Conservation (phyloP, 2,329 filamentous ascomycete species). For the Geoglossum cookeanum region DNA sequence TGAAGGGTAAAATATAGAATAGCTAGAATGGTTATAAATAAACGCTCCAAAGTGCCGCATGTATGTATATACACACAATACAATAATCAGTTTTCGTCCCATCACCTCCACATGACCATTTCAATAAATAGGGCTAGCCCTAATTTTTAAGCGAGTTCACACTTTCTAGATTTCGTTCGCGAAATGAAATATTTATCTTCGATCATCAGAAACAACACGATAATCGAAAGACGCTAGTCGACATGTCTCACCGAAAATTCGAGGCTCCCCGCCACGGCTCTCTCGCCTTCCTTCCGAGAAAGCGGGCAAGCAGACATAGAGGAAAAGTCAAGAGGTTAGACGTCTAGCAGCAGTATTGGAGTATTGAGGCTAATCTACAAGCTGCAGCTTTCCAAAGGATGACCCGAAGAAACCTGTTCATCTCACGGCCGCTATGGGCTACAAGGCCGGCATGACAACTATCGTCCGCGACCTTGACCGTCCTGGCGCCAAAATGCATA, state of each 20-base stretch:
- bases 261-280: conserved; percentile 27
- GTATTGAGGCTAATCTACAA: conserved; percentile 15
- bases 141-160: background rate
- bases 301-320: conserved; percentile 84
- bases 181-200: background rate
- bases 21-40: no score
- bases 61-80: no score
- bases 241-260: conserved; percentile 7
- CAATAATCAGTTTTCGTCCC: no score
- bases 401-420: conserved; percentile 99
- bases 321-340: conserved; percentile 97
- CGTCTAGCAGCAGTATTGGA: background rate
- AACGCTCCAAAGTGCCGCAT: no score
- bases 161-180: background rate
- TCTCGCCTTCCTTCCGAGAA: conserved; percentile 70
- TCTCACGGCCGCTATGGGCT: conserved; percentile 94
- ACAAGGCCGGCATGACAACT: conserved; percentile 99
- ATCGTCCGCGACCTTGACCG: conserved; percentile 98
- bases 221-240: background rate
- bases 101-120: no score
- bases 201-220: background rate
- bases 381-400: conserved; percentile 89
- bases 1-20: no score
- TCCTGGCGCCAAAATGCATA: conserved; percentile 98
- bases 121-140: background rate